These are phyloP conservation scores for Leptodontidium sp. DNA, from an alignment of 2,329 filamentous ascomycete genomes.

Conservation along the genomic window DNA sequence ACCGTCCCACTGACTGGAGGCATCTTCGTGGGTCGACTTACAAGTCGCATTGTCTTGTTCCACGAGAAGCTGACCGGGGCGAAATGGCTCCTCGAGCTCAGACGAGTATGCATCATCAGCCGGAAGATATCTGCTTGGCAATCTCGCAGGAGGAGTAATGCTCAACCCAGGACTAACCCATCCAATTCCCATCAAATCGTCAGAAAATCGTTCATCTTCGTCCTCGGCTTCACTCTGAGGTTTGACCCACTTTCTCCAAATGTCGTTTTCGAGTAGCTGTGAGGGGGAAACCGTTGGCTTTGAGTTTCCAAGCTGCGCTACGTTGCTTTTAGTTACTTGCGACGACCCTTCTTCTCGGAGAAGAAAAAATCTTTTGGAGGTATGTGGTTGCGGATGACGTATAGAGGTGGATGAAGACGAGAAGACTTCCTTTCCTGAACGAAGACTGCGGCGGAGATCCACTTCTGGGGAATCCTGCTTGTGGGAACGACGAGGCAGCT, in stretches of 20 bases:
- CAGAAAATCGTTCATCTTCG: neutral
- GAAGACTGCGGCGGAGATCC: constrained; percentile 7
- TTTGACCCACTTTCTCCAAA: constrained; percentile 44
- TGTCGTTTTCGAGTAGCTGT: constrained; percentile 40
- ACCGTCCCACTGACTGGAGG: neutral
- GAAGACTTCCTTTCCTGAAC: constrained; percentile 20
- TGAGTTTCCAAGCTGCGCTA: constrained; percentile 39
- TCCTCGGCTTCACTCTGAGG: constrained; percentile 18
- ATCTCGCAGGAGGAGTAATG: constrained; percentile 18
- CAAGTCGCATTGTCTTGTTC: neutral
- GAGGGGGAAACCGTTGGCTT: constrained; percentile 35
- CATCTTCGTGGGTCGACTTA: neutral
- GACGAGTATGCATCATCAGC: constrained; percentile 7
- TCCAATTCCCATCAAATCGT: constrained; percentile 1
- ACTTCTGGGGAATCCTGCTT: neutral
- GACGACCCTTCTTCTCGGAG: constrained; percentile 36
- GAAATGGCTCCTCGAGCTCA: constrained; percentile 18
- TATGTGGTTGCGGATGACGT: constrained; percentile 42
- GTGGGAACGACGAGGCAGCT: neutral
- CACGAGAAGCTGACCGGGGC: neutral
- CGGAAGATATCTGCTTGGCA: neutral
- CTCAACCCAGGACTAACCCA: constrained; percentile 42
- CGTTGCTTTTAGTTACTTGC: constrained; percentile 35
- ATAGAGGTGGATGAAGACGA: constrained; percentile 38
- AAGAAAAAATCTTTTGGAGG: constrained; percentile 36